Evolutionary conservation across 2,329 filamentous ascomycete genomes (phyloP).

Genomic region (Graphilbum fragrans): DNA sequence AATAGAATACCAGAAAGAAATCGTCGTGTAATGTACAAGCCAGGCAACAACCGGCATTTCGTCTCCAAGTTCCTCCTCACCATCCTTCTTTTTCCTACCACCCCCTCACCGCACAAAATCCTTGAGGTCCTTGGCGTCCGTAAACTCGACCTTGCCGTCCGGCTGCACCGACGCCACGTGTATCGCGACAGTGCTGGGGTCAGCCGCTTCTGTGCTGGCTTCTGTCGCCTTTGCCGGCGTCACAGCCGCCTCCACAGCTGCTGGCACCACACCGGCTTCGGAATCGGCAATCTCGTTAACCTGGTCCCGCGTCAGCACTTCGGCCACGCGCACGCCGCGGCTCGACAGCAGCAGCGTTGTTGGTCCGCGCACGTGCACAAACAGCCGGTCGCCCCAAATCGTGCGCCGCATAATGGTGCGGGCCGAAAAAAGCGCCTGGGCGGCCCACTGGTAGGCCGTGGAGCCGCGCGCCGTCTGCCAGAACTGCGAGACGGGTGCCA

Average conservation of each 20-base stretch:
- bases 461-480: conserved; percentile 61
- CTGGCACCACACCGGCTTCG: conserved; percentile 57
- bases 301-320: conserved; percentile 65
- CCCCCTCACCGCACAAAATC: conserved; percentile 35
- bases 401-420: conserved; percentile 69
- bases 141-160: conserved; percentile 56
- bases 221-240: conserved; percentile 20
- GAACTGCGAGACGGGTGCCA: conserved; percentile 51
- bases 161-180: conserved; percentile 43
- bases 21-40: no score
- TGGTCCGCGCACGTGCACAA: conserved; percentile 81
- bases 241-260: conserved; percentile 39
- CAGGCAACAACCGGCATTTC: no score
- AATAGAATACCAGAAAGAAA: no score
- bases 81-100: no score
- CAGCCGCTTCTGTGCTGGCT: conserved; percentile 6
- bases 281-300: conserved; percentile 84
- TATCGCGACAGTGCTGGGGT: conserved; percentile 28
- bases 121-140: conserved; percentile 45
- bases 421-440: conserved; percentile 52
- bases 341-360: conserved; percentile 80
- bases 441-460: conserved; percentile 57
- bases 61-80: no score
- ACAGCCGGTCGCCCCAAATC: conserved; percentile 89
- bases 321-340: conserved; percentile 64